A percentile compares a stretch with the other conserved stretches of the same genome.
These are phyloP conservation scores for Buxus sempervirens DNA, from an alignment of 164 flowering plant species.

Conservation along the genomic window DNA sequence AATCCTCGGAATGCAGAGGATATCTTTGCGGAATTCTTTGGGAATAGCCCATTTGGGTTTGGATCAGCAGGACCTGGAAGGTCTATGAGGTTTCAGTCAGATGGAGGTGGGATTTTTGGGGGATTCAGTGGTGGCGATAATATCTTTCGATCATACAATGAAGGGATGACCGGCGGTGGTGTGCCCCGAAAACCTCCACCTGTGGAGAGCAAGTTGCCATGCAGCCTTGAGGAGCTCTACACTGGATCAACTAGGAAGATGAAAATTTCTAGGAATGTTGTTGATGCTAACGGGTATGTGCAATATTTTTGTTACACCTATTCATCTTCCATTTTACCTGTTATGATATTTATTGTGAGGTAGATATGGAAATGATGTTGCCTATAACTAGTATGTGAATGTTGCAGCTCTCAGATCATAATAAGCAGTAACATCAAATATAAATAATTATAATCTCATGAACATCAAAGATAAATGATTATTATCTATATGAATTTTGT, in stretches of 20 bases:
- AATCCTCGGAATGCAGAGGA: constrained; percentile 58
- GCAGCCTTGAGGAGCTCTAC: constrained; percentile 70
- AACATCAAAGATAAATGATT: too few relatives aligned
- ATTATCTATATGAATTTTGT: too few relatives aligned
- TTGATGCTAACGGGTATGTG: constrained; percentile 29
- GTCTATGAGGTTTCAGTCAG: constrained; percentile 26
- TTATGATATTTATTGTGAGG: background rate
- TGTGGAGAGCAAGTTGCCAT: constrained; percentile 60
- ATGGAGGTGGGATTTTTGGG: constrained; percentile 34
- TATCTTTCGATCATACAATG: constrained; percentile 20
- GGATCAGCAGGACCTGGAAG: constrained; percentile 23
- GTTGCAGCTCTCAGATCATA: too few relatives aligned
- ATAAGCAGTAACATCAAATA: too few relatives aligned
- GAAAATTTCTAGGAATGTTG: constrained; percentile 57
- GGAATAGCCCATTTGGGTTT: constrained; percentile 50
- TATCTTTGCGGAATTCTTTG: constrained; percentile 55
- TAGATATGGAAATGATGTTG: background rate
- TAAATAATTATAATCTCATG: too few relatives aligned
- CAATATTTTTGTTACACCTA: background rate
- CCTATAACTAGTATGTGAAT: background rate
- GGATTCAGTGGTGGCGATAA: constrained; percentile 24
- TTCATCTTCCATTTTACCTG: background rate
- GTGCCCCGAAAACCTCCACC: constrained; percentile 56
- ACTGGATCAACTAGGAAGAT: constrained; percentile 69
- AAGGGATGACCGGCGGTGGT: constrained; percentile 18